Base-by-base conservation (phyloP, 805 yeast genomes). In the Candida chauliodis region DNA sequence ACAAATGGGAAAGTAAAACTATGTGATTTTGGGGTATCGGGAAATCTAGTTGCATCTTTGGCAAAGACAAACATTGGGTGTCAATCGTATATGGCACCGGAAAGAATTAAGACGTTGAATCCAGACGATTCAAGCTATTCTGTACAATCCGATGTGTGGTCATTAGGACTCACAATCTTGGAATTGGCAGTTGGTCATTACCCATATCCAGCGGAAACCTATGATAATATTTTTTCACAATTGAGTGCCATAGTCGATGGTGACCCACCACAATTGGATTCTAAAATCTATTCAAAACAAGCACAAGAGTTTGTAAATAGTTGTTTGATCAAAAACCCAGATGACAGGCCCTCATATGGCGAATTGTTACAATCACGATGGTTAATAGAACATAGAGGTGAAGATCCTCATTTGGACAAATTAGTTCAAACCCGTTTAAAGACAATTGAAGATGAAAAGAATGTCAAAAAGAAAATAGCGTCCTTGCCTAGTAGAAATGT, bases 71-170 rank as follows among this genome's bases (percentile, higher is more conserved):
- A 93, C 51, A 88, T 91, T 48, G 99, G 99, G 4, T 91, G 99
- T 62, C 99, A 93, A 63, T 84, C 95, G 1, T 91, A 91, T 61
- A 93, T 93, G 98, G 98, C 98, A 1, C 99, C 99, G 1, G 99
- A 91, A 58, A 76, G 99, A 54, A 93, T 93, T 50, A 80, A 81
- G 53, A 77, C 85, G 0, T 52, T 74, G 44, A 79, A 68, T 46
- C 91, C 89, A 1, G 89, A 84, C 53, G 90, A 79, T 48, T 71
- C 77, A 7, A 78, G 93, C 0, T 91, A 91, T 61, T 80, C 96
- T 1, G 96, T 89, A 3, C 97, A 91, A 55, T 82, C 95, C 8
- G 99, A 91, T 61, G 79, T 91, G 44, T 91, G 99, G 99, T 88
- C 96, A 0, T 63, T 91, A 30, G 99, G 98, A 0, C 69, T 91